Base-by-base conservation (phyloP, 371 early-diverging fungal genomes). In the Mucor lusitanicus region DNA sequence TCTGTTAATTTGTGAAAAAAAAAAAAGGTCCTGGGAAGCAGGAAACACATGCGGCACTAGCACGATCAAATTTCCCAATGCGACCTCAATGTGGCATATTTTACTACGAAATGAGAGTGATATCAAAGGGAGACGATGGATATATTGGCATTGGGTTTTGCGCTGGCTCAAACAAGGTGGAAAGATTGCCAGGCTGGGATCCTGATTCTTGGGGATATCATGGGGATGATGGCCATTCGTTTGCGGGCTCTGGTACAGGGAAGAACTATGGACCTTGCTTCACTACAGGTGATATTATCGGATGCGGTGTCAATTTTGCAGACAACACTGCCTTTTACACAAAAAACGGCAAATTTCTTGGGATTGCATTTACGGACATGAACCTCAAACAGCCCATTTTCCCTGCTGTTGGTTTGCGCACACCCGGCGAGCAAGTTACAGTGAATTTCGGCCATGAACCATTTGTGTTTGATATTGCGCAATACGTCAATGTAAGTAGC, bases 61-160 rank as follows among this genome's bases (percentile, higher is more conserved):
- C 95, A 0, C 80, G 95, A 63, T 77, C 92, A n/a, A 94, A 97
- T 78, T 75, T 81, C 42, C 85, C 94, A 11, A 95, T 97, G 50
- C 93, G 94, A 32, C 84, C 89, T n/a, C 92, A 92, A 61, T 88
- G 90, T 61, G 98, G 98, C 0, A 77, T 97, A 19, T 97, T 88
- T 72, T 99, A 97, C 75, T 99, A 80, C 73, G 99, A 99, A 73
- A 88, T 94, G 48, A 76, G 78, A 21, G 86, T 99, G 61, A 81
- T 92, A 35, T 90, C 88, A 72, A 95, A 95, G 73, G 99, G 98
- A 21, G 84, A 92, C 19, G 90, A 95, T 70, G 99, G 99, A 64
- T 93, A 90, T 70, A 96, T 97, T 61, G 97, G 97, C 3, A 84
- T 97, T 42, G 98, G 98, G 25, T 88, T 97, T 46, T 89, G 92